Base-by-base conservation (phyloP, 1,284 basidiomycete genomes). In the Marasmius oreades region DNA sequence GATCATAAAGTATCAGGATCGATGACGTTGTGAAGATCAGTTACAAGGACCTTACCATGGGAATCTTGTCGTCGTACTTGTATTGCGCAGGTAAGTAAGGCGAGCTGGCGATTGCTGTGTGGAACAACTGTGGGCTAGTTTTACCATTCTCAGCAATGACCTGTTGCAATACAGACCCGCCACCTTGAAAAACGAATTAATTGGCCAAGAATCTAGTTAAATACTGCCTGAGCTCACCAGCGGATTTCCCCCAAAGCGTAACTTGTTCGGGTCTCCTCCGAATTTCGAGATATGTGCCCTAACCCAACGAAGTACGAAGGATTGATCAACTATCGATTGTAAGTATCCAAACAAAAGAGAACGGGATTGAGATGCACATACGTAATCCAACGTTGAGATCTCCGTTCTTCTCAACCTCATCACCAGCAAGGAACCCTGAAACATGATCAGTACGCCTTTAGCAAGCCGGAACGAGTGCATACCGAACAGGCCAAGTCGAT, bases 81-180 rank as follows among this genome's bases (percentile, higher is more conserved):
- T 79, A 81, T 55, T 81, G 77, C 0, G 78, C 70, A 0, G 77
- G 77, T 2, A 79, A 58, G 61, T 70, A 78, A 0, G 68, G 64
- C 0, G 79, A 81, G 53, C 76, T 79, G 1, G 74, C 72, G 4
- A 79, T 78, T 1, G 75, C 79, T 12, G 58, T 68, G 51, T 66
- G 66, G 66, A 80, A 81, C 10, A 81, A 59, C 0, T 71, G 70
- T 1, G 77, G 79, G 6, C 65, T 61, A 0, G 71, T 73, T 34
- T 67, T 64, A 1, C 75, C 75, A 14, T 65, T 64, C 28, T 72
- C 52, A 12, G 73, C 72, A 26, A 61, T 48, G 14, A 63, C 47
- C 31, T 64, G 63, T 34, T 60, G 58, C 33, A 63, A 33, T 8
- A 63, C 59, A 11, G 63, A 64, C 12, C 62, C 63, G 45, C 55